Conservation (phyloP, 805 yeast genomes). For the Brettanomyces nanus region DNA sequence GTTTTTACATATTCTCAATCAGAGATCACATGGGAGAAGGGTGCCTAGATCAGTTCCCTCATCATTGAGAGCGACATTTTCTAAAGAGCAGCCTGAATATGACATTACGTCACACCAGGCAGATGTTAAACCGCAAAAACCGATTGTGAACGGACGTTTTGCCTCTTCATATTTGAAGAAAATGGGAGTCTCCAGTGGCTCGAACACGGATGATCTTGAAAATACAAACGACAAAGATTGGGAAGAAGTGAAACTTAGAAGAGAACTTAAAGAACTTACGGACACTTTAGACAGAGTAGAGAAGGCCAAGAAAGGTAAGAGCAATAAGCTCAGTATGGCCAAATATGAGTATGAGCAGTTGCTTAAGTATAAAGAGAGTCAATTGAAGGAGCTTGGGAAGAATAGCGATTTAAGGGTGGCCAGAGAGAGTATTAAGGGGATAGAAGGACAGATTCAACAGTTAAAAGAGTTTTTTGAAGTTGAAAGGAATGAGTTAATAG, state of each 20-base stretch:
- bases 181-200: neutral
- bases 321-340: constrained; percentile 22
- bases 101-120: constrained; percentile 51
- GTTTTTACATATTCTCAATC: constrained; percentile 84
- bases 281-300: constrained; percentile 52
- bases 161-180: constrained; percentile 43
- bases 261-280: constrained; percentile 72
- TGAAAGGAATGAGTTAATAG: constrained; percentile 53
- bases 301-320: constrained; percentile 28
- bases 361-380: constrained; percentile 65
- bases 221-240: constrained; percentile 77
- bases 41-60: constrained; percentile 96
- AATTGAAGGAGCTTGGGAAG: constrained; percentile 33
- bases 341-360: constrained; percentile 74
- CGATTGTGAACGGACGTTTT: constrained; percentile 26
- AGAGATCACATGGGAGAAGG: constrained; percentile 68
- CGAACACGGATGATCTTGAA: constrained; percentile 61
- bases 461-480: constrained; percentile 59
- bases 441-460: constrained; percentile 68
- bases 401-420: constrained; percentile 41
- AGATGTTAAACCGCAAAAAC: constrained; percentile 18
- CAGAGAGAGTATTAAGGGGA: constrained; percentile 53
- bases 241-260: constrained; percentile 80
- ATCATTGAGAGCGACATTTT: constrained; percentile 82
- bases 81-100: constrained; percentile 74